A percentile compares a stretch with the other conserved stretches of the same genome.
phyloP scores from a whole-genome alignment of 2,329 filamentous ascomycete species.

The Zymoseptoria pseudotritici region DNA sequence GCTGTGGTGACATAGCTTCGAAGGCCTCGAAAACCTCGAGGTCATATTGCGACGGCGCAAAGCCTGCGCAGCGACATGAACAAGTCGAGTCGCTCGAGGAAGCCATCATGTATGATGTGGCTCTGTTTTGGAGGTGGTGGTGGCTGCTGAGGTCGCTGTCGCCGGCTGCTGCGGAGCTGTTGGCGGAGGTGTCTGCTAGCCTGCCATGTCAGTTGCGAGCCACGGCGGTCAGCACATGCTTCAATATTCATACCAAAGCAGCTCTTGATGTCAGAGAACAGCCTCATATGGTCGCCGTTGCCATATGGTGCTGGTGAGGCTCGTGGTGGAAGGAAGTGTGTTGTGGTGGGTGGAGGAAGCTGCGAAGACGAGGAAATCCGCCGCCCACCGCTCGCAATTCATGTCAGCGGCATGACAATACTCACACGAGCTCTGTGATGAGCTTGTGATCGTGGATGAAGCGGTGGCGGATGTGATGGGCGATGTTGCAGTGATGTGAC shows the following conservation, averaged over 20 bases:
- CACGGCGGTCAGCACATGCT: background rate
- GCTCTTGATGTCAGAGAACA: background rate
- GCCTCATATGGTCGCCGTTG: background rate
- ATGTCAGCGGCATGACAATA: background rate
- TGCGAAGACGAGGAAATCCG: background rate
- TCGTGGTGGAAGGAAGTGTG: constrained; percentile 1
- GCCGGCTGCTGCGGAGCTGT: background rate
- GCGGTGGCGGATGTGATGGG: background rate
- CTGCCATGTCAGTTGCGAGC: background rate
- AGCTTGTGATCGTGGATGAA: background rate
- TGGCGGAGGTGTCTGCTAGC: background rate
- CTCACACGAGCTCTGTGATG: background rate
- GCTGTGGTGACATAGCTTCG: background rate
- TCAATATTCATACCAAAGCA: background rate
- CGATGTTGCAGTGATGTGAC: background rate
- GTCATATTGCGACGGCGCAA: background rate
- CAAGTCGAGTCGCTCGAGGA: background rate
- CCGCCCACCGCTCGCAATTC: background rate
- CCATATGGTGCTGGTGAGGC: background rate
- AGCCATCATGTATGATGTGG: background rate
- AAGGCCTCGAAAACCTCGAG: background rate
- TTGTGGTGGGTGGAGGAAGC: background rate
- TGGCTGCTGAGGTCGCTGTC: background rate
- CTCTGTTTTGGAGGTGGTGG: background rate
- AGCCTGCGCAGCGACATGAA: background rate